Evolutionary conservation across 305 asterid genomes (phyloP).

Genomic region (Ajuga reptans): DNA sequence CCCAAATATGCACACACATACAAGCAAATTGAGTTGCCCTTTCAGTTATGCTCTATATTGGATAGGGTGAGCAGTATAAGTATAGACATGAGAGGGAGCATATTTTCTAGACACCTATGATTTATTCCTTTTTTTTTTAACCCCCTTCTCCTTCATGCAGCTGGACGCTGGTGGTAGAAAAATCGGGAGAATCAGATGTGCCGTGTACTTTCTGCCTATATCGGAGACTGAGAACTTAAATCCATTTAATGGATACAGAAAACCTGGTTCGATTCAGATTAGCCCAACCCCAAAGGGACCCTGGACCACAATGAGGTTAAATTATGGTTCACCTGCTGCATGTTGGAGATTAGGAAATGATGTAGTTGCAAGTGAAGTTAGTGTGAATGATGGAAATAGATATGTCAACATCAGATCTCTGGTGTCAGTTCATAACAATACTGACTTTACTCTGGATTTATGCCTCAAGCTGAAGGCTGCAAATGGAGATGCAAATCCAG

Average conservation of each 20-base stretch:
- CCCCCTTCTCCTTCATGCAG: conserved; percentile 36
- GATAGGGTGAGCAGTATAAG: background rate
- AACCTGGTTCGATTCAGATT: conserved; percentile 68
- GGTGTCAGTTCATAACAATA: conserved; percentile 77
- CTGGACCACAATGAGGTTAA: conserved; percentile 80
- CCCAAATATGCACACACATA: background rate
- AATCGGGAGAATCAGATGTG: conserved; percentile 63
- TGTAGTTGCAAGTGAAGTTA: conserved; percentile 93
- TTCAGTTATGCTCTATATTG: background rate
- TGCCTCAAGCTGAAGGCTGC: conserved; percentile 51
- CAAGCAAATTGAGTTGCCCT: background rate
- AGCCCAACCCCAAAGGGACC: conserved; percentile 87
- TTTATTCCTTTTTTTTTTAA: conserved; percentile 6
- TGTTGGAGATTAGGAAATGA: conserved; percentile 76
- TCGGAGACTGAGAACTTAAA: conserved; percentile 35
- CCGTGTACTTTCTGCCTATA: conserved; percentile 47
- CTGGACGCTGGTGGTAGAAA: conserved; percentile 21
- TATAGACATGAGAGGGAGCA: background rate
- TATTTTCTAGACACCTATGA: conserved; percentile 9
- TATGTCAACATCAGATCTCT: conserved; percentile 70
- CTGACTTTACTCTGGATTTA: conserved; percentile 60
- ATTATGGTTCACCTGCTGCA: conserved; percentile 91
- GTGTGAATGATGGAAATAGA: conserved; percentile 61
- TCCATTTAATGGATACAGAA: conserved; percentile 31
- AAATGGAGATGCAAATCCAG: conserved; percentile 26